Evolutionary conservation across 257 asterid genomes (phyloP).

Genomic region (Nicotiana knightiana): DNA sequence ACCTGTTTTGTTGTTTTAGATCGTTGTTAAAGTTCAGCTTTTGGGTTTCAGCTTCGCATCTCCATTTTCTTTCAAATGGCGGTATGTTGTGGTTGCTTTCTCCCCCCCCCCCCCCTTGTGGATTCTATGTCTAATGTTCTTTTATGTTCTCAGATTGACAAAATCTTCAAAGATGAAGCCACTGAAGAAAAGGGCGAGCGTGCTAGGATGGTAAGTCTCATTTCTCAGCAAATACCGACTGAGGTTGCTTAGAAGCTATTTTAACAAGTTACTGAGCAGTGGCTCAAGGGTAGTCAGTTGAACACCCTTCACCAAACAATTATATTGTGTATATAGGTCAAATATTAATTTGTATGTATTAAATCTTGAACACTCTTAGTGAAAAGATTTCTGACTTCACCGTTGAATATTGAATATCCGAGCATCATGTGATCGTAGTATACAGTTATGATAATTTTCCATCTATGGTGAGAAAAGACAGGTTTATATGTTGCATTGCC

Average conservation of each 20-base stretch:
- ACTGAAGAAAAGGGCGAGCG: slow-evolving; percentile 96
- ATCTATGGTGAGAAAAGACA: neutral
- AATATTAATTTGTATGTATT: too few species aligned
- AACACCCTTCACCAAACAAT: too few species aligned
- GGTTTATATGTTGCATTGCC: neutral
- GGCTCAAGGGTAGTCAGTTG: too few species aligned
- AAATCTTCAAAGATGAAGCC: slow-evolving; percentile 79
- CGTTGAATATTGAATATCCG: too few species aligned
- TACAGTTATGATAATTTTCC: neutral
- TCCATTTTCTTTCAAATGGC: slow-evolving; percentile 2
- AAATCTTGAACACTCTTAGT: too few species aligned
- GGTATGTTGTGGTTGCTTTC: neutral
- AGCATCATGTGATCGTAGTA: neutral
- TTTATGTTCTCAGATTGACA: slow-evolving; percentile 34
- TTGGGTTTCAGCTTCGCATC: neutral
- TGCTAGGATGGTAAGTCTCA: slow-evolving; percentile 76
- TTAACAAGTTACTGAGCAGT: neutral
- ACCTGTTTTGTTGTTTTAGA: neutral
- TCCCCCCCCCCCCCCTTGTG: too few species aligned
- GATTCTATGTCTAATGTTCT: neutral
- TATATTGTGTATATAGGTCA: too few species aligned
- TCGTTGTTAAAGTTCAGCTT: neutral
- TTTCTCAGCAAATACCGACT: neutral
- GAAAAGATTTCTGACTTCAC: too few species aligned
- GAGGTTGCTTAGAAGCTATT: neutral